Conservation (phyloP, 495 filamentous ascomycete species). For the Penicillium lividum region DNA sequence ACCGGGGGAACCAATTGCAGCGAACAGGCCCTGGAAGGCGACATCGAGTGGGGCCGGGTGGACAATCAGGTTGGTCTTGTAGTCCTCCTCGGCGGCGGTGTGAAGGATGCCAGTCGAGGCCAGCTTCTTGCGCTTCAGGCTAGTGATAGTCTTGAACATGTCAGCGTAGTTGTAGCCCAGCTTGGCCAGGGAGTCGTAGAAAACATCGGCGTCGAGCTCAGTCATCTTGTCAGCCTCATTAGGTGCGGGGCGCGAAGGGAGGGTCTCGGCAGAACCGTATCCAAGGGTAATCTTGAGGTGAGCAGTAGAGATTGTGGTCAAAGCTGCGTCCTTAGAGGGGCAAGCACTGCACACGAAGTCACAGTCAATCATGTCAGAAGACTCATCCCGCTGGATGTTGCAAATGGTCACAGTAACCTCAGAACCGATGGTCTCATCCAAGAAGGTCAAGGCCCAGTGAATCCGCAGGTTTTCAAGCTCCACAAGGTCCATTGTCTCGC, state of each 20-base stretch:
- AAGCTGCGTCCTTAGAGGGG: neutral
- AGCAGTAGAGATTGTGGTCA: neutral
- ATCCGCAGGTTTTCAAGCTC: neutral
- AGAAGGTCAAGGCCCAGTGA: neutral
- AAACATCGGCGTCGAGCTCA: neutral
- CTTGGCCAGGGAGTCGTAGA: constrained; percentile 1
- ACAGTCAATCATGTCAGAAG: neutral
- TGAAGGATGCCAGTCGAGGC: neutral
- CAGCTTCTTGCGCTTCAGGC: neutral
- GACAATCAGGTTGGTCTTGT: neutral
- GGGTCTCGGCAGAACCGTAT: neutral
- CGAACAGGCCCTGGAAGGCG: neutral
- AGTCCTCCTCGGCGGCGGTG: neutral
- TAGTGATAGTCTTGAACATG: constrained; percentile 2
- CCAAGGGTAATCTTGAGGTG: neutral
- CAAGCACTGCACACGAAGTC: neutral
- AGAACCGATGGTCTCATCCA: neutral
- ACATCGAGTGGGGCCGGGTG: constrained; percentile 5
- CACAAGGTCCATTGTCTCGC: neutral
- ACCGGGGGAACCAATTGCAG: neutral
- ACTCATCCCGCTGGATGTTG: neutral
- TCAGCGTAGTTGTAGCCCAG: constrained; percentile 2
- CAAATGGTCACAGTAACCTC: neutral
- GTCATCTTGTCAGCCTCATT: constrained; percentile 1
- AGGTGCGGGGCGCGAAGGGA: neutral